Evolutionary conservation across 78 protist species (phyloP).

Genomic region (Pigoraptor vietnamica): DNA sequence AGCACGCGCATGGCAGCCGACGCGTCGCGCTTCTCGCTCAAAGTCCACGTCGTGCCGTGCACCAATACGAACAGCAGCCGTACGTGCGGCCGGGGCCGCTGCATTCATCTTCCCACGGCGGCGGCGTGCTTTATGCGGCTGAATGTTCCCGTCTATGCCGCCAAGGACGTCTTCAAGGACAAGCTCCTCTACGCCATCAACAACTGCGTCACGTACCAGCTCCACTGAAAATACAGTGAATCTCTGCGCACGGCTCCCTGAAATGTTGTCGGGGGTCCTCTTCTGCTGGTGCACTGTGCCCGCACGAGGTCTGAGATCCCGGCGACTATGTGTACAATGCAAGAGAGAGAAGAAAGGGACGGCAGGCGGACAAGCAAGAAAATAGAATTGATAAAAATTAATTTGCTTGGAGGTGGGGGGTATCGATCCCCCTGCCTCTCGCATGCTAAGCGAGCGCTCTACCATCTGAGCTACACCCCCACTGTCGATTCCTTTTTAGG

Average conservation of each 20-base stretch:
- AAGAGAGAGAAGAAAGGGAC: no score
- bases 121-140: slow-evolving; percentile 1
- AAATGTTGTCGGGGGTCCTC: background rate
- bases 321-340: no score
- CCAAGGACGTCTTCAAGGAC: background rate
- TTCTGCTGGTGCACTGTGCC: no score
- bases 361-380: no score
- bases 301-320: no score
- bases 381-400: no score
- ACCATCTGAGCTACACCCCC: slow-evolving; percentile 93
- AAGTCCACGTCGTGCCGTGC: background rate
- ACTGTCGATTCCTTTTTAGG: no score
- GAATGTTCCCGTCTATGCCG: background rate
- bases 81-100: background rate
- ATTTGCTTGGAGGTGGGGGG: slow-evolving; percentile 40
- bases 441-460: slow-evolving; percentile 96
- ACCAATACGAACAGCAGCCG: background rate
- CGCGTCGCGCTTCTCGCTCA: background rate
- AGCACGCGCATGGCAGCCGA: background rate
- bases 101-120: background rate
- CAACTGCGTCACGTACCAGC: background rate
- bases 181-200: background rate
- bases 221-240: no score
- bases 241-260: no score
- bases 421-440: slow-evolving; percentile 93